Evolutionary conservation across 2,329 filamentous ascomycete genomes (phyloP).

Genomic region (Pseudogymnoascus sp.): DNA sequence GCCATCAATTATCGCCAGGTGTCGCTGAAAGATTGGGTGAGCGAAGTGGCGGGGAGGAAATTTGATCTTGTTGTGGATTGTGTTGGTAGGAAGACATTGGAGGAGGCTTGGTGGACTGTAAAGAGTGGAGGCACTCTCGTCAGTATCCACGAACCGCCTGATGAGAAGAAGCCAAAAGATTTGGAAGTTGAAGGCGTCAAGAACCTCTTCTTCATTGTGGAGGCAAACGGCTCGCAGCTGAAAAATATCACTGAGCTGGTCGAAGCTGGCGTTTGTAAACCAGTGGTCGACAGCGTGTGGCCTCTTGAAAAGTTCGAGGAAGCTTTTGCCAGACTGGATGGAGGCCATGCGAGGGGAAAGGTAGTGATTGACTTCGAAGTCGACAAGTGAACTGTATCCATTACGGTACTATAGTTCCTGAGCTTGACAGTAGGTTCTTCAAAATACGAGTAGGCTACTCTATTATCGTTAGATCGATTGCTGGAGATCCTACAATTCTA

Average conservation of each 20-base stretch:
- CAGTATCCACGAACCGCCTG: slow-evolving; percentile 35
- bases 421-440: background rate
- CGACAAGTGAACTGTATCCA: slow-evolving; percentile 6
- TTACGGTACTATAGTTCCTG: background rate
- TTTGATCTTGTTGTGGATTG: slow-evolving; percentile 41
- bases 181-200: slow-evolving; percentile 27
- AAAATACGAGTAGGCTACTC: background rate
- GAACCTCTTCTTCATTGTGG: slow-evolving; percentile 38
- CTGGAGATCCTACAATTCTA: background rate
- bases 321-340: slow-evolving; percentile 34
- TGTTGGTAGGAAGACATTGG: slow-evolving; percentile 35
- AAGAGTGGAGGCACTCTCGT: slow-evolving; percentile 33
- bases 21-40: slow-evolving; percentile 30
- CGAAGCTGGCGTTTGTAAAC: slow-evolving; percentile 31
- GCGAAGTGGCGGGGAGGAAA: slow-evolving; percentile 22
- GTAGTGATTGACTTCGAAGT: slow-evolving; percentile 31
- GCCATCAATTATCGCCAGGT: slow-evolving; percentile 35
- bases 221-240: slow-evolving; percentile 32
- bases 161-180: slow-evolving; percentile 26
- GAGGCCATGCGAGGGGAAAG: slow-evolving; percentile 38
- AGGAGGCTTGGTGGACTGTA: slow-evolving; percentile 37
- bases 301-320: slow-evolving; percentile 34
- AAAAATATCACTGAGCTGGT: slow-evolving; percentile 33
- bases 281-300: slow-evolving; percentile 37
- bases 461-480: background rate